Base-by-base conservation (phyloP, 345 rosid species). In the Alliaria petiolata region DNA sequence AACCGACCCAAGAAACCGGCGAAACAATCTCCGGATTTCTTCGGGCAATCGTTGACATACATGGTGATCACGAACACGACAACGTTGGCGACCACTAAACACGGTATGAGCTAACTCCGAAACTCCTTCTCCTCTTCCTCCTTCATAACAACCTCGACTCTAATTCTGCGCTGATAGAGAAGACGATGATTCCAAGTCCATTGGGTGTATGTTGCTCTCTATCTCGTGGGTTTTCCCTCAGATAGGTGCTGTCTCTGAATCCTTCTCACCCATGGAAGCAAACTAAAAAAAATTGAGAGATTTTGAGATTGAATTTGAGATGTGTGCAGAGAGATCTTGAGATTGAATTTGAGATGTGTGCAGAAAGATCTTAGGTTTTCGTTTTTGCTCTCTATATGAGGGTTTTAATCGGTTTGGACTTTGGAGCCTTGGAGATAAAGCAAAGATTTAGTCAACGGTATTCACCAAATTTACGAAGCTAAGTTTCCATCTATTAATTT, bases 41-140 rank as follows among this genome's bases (percentile, higher is more conserved):
- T 85, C 63, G 97, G 97, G n/a, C 98, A 90, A 52, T 89, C 74
- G 53, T 93, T 93, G 54, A 86, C 88, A 65, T 82, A 89, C 98
- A 93, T 91, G 59, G 98, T 91, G 83, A 93, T 79, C 47, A 87
- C 69, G 49, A 93, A 84, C 80, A 93, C 71, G 61, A 82, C 51
- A 14, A 82, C 80, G 62, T 91, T 93, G 52, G 87, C 97, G 12
- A 87, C 22, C 10, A 89, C 92, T 65, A 93, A 87, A 81, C 72
- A 75, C 2, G 95, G 97, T 52, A 93, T 67, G 55, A 93, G 75
- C 98, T 97, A 89, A 44, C 83, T 91, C 75, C 85, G 81, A 74
- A 77, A 84, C 69, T 83, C 86, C 71, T 85, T 87, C 87, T 42
- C 76, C 36, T 25, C 64, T 64, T 67, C 79, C 34, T 54, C 45